phyloP scores from a whole-genome alignment of 805 yeast genomes.

The Barnettozyma populi region DNA sequence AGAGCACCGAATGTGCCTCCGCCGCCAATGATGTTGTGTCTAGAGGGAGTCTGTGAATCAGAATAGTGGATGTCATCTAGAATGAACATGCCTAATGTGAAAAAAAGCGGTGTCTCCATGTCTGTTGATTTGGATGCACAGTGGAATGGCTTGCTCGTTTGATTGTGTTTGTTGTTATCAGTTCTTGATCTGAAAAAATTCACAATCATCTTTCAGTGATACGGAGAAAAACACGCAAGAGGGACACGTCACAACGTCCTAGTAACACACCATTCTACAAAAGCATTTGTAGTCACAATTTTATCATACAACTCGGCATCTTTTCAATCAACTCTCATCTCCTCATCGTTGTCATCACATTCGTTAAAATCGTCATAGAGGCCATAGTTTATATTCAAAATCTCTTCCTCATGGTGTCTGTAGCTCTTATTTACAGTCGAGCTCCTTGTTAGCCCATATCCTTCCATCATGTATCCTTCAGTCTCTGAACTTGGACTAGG shows the following conservation, averaged over 20 bases:
- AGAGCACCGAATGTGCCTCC: conserved; percentile 80
- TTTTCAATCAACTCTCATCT: conserved; percentile 13
- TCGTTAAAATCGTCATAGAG: conserved; percentile 24
- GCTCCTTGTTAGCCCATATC: conserved; percentile 14
- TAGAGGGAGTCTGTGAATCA: conserved; percentile 24
- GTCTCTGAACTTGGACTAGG: conserved; percentile 23
- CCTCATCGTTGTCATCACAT: conserved; percentile 12
- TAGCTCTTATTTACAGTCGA: conserved; percentile 18
- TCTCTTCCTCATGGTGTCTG: conserved; percentile 20
- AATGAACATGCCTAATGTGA: conserved; percentile 84
- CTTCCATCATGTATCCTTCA: conserved; percentile 26
- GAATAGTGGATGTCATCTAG: conserved; percentile 77
- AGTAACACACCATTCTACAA: too few relatives aligned
- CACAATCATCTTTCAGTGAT: too few relatives aligned
- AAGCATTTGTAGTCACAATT: neutral
- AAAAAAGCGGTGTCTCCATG: conserved; percentile 31
- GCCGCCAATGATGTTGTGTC: conserved; percentile 70
- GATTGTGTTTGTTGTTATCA: too few relatives aligned
- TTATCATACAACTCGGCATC: neutral
- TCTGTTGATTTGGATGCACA: neutral
- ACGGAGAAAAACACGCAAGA: neutral
- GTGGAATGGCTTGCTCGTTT: too few relatives aligned
- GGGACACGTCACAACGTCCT: neutral
- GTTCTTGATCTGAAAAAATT: neutral
- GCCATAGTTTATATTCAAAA: conserved; percentile 22